These are phyloP conservation scores for Verticillium zaregamsianum DNA, from an alignment of 2,329 filamentous ascomycete species.

Conservation along the genomic window DNA sequence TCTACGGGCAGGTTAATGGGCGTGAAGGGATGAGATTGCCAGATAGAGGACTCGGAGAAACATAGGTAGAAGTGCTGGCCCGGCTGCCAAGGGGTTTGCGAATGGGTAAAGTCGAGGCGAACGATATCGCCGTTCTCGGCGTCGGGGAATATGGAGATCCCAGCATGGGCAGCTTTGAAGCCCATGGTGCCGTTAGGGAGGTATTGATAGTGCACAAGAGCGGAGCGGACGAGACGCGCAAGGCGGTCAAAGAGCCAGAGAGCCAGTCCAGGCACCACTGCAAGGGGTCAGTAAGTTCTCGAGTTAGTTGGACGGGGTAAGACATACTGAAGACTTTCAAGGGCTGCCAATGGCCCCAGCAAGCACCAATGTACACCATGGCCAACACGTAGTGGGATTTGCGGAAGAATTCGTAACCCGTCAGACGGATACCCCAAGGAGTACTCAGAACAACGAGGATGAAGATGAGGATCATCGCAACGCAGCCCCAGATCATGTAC, in stretches of 20 bases:
- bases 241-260: constrained; percentile 64
- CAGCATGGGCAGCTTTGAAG: constrained; percentile 53
- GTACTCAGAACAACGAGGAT: constrained; percentile 58
- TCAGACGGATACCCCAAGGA: constrained; percentile 53
- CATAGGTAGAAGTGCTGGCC: constrained; percentile 71
- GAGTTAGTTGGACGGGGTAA: constrained; percentile 61
- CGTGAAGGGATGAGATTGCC: constrained; percentile 71
- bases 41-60: constrained; percentile 62
- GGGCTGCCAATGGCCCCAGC: constrained; percentile 70
- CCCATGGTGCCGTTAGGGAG: constrained; percentile 48
- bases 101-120: constrained; percentile 60
- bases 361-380: constrained; percentile 69
- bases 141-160: constrained; percentile 68
- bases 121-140: constrained; percentile 56
- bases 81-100: constrained; percentile 56
- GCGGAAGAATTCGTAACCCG: constrained; percentile 74
- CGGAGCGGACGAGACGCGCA: constrained; percentile 53
- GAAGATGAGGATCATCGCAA: constrained; percentile 61
- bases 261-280: constrained; percentile 53
- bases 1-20: constrained; percentile 49
- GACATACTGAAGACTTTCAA: constrained; percentile 60
- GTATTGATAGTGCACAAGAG: constrained; percentile 57
- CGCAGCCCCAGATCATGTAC: constrained; percentile 71
- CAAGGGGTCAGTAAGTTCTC: constrained; percentile 58
- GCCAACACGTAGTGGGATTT: constrained; percentile 71